Evolutionary conservation across 257 asterid genomes (phyloP).

Genomic region (Solanum paucissectum): DNA sequence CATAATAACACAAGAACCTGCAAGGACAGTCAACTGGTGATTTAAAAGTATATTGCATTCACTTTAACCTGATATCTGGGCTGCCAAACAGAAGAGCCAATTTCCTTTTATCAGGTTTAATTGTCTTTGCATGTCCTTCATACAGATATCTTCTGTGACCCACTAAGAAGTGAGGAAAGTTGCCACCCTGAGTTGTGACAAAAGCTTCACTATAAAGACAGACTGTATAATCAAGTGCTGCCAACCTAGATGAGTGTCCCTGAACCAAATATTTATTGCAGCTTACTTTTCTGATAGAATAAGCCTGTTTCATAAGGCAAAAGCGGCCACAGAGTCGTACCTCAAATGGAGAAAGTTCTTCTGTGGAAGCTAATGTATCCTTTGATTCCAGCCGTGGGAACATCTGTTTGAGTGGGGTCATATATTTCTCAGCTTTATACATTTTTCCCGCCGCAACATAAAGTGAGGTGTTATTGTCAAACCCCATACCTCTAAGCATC

Average conservation of each 20-base stretch:
- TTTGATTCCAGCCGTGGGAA: constrained; percentile 80
- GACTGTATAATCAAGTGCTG: constrained; percentile 95
- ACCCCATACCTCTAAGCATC: constrained; percentile 99
- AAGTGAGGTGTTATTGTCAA: constrained; percentile 71
- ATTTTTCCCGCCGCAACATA: constrained; percentile 94
- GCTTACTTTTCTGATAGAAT: background rate
- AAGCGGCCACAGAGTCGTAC: constrained; percentile 16
- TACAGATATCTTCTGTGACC: constrained; percentile 89
- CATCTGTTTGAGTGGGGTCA: constrained; percentile 94
- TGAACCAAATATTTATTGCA: constrained; percentile 11
- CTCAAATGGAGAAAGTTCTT: constrained; percentile 78
- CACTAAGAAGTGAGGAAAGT: constrained; percentile 94
- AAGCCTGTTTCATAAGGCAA: background rate
- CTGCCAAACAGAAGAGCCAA: constrained; percentile 70
- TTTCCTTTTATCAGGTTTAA: constrained; percentile 92
- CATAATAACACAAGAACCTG: background rate
- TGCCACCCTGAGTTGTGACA: constrained; percentile 94
- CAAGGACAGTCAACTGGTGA: background rate
- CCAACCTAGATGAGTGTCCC: constrained; percentile 97
- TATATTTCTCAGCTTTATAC: constrained; percentile 73
- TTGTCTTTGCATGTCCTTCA: constrained; percentile 82
- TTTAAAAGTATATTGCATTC: background rate
- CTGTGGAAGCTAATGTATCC: constrained; percentile 61
- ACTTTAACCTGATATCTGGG: constrained; percentile 61
- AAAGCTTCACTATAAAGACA: constrained; percentile 95